Evolutionary conservation across 306 rosid species (phyloP).

Genomic region (Amphicarpaea edgeworthii): DNA sequence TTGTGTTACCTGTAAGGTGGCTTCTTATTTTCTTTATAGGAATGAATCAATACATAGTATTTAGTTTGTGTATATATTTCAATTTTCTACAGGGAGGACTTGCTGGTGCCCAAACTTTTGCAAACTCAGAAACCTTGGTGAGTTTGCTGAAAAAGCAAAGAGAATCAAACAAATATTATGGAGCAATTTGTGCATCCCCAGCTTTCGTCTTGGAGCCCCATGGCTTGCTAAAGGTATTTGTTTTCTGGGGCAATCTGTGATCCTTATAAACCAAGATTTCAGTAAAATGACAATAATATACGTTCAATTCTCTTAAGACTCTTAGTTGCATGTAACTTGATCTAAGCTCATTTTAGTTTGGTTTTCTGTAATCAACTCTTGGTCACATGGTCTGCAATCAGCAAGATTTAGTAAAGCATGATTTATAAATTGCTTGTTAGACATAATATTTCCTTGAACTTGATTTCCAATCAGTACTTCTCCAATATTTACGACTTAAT

Average conservation of each 20-base stretch:
- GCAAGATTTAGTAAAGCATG: slow-evolving; percentile 6
- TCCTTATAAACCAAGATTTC: background rate
- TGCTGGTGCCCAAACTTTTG: slow-evolving; percentile 93
- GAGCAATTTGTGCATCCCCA: slow-evolving; percentile 97
- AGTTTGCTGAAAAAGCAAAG: slow-evolving; percentile 75
- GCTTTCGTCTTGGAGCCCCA: slow-evolving; percentile 90
- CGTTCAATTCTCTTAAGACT: background rate
- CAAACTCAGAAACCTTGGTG: slow-evolving; percentile 78
- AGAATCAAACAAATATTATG: slow-evolving; percentile 79
- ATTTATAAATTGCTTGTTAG: slow-evolving; percentile 1
- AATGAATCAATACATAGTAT: slow-evolving; percentile 1
- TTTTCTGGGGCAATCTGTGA: slow-evolving; percentile 32
- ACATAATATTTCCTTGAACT: background rate
- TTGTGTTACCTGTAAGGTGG: slow-evolving; percentile 82
- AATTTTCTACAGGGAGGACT: slow-evolving; percentile 79
- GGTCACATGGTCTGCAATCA: background rate
- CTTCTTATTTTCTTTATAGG: background rate
- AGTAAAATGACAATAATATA: slow-evolving; percentile 7
- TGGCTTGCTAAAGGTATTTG: slow-evolving; percentile 83
- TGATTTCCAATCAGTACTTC: background rate
- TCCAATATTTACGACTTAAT: slow-evolving; percentile 19
- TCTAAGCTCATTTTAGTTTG: background rate
- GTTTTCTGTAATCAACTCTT: background rate
- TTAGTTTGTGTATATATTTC: slow-evolving; percentile 32
- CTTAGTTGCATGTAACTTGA: background rate